Base-by-base conservation (phyloP, 495 filamentous ascomycete species). In the Aspergillus bertholletiae region DNA sequence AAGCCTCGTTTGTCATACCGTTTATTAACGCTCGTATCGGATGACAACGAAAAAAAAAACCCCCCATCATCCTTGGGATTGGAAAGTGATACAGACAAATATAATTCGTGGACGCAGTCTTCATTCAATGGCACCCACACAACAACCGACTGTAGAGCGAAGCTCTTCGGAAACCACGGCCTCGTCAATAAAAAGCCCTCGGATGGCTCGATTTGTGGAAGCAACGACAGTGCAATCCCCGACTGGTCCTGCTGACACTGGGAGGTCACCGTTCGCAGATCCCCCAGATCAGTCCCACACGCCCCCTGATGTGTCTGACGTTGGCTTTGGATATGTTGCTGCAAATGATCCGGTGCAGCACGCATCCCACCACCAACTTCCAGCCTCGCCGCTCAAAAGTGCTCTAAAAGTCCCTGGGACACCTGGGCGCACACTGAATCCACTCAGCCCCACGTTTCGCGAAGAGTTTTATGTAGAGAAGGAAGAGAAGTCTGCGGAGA, bases 241-340 rank as follows among this genome's bases (percentile, higher is more conserved):
- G 49, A 79, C 94, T 62, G 88, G 87, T 43, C 74, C 78, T 5
- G 68, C 60, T 21, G 72, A 75, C 54, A 43, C 63, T n/a, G 59
- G 65, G 44, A 70, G 66, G 46, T 81, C 81, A 5, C 89, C 90
- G 1, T 94, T 95, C 65, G 82, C 82, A 41, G 84, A 89, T 58
- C 81, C 81, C 24, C 80, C 83, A 26, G 60, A 58, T 46, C 60
- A 59, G 11, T 58, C 61, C 15, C 77, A 79, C 44, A 76, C 79
- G 46, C 73, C 78, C 49, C 79, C 82, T 57, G 75, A 80, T 64
- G 76, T 84, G 61, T 89, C 85, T 40, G 92, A 96, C 74, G 83
- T 96, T 51, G 92, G 92, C 53, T 96, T 96, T 70, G 92, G 92
- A 70, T 96, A 96, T 72, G 85, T 96, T 56, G 73, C 82, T 51